These are phyloP conservation scores for Pouteria campechiana DNA, from an alignment of 179 eudicot species.

Conservation along the genomic window DNA sequence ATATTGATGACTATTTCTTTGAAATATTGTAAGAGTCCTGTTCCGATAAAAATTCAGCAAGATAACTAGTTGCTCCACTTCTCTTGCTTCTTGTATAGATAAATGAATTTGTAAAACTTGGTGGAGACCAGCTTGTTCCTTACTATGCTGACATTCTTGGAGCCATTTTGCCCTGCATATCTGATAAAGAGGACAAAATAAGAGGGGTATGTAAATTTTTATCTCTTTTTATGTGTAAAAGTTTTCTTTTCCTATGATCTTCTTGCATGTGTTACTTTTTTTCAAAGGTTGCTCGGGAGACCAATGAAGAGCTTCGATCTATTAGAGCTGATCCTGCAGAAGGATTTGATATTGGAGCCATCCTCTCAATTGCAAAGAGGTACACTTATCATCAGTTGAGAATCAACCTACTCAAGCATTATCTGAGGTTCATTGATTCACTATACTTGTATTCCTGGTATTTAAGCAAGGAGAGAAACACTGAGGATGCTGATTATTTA, in stretches of 20 bases:
- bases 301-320: constrained; percentile 87
- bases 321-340: constrained; percentile 70
- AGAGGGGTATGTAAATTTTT: constrained; percentile 57
- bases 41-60: background rate
- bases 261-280: background rate
- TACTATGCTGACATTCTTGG: constrained; percentile 95
- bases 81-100: constrained; percentile 37
- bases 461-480: background rate
- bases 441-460: no score
- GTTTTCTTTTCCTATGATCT: background rate
- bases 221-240: background rate
- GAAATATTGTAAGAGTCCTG: background rate
- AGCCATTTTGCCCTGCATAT: constrained; percentile 93
- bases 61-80: background rate
- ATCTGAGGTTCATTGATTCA: no score
- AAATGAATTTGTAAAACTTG: constrained; percentile 94
- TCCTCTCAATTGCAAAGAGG: constrained; percentile 91
- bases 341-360: constrained; percentile 90
- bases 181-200: constrained; percentile 96
- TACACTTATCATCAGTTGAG: constrained; percentile 8
- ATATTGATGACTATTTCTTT: background rate
- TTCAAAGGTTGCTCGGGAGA: constrained; percentile 93
- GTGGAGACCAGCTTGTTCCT: constrained; percentile 94
- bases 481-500: background rate
- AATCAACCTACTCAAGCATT: background rate